Conservation (phyloP, 148 eudicot species). For the Oxyria digyna region DNA sequence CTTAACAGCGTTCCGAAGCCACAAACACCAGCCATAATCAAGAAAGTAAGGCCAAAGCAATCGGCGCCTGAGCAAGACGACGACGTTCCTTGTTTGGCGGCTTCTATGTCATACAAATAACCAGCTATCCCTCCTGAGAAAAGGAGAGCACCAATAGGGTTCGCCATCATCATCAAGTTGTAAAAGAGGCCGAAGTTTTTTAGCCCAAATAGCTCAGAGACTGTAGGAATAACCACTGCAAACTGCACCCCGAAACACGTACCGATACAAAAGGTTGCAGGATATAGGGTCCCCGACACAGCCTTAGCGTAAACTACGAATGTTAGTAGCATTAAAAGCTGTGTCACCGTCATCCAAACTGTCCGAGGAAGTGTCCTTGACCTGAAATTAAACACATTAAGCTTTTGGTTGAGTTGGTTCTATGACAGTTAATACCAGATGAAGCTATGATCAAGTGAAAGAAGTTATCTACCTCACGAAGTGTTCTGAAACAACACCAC, state of each 20-base stretch:
- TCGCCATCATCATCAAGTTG: constrained; percentile 64
- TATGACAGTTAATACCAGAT: too few relatives aligned
- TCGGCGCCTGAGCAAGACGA: constrained; percentile 44
- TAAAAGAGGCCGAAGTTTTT: constrained; percentile 57
- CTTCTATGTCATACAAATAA: constrained; percentile 56
- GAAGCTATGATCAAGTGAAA: too few relatives aligned
- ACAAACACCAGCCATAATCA: constrained; percentile 48
- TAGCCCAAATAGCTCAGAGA: constrained; percentile 82
- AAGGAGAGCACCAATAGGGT: constrained; percentile 72
- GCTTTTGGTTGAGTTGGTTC: too few relatives aligned
- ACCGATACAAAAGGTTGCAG: constrained; percentile 68
- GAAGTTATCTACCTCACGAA: constrained; percentile 88
- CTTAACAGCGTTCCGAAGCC: constrained; percentile 51
- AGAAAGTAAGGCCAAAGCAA: constrained; percentile 64
- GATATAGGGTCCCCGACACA: constrained; percentile 36
- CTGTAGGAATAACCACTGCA: constrained; percentile 71
- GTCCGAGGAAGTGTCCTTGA: constrained; percentile 56
- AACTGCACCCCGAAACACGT: constrained; percentile 67
- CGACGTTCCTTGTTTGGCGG: constrained; percentile 37
- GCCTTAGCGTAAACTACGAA: constrained; percentile 66
- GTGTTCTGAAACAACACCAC: constrained; percentile 71
- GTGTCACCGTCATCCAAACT: constrained; percentile 52
- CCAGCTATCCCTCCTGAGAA: constrained; percentile 78
- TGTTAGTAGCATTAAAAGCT: constrained; percentile 51
- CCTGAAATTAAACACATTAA: constrained; percentile 30